phyloP scores from a whole-genome alignment of 2,329 filamentous ascomycete species.

The Pestalotiopsis sp. region DNA sequence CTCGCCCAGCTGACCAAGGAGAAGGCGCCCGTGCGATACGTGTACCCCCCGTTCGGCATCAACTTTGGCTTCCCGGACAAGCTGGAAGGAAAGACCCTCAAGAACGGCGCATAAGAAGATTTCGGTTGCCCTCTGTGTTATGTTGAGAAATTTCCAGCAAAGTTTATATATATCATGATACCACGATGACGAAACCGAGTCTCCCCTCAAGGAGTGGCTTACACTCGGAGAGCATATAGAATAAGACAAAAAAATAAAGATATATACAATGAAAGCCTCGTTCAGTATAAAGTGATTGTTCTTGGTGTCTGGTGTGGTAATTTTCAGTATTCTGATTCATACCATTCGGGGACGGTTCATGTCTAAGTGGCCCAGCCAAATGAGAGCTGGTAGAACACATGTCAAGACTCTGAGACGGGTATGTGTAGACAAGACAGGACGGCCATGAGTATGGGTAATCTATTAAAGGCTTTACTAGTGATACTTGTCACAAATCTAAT shows the following conservation, averaged over 20 bases:
- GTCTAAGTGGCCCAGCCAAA: no score
- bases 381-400: no score
- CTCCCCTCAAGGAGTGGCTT: no score
- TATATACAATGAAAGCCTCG: no score
- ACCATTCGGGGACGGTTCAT: no score
- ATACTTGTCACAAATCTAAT: conserved; percentile 2
- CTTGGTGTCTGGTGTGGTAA: no score
- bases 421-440: no score
- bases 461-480: not conserved
- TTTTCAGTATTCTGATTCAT: no score
- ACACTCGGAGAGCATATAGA: not conserved
- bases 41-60: conserved; percentile 70
- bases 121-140: not conserved
- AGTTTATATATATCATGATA: conserved; percentile 10
- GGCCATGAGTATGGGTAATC: not conserved
- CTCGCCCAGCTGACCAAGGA: conserved; percentile 56
- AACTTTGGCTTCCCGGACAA: conserved; percentile 77
- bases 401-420: no score
- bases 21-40: conserved; percentile 59
- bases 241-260: not conserved
- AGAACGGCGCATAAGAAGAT: conserved; percentile 1
- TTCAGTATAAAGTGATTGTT: no score
- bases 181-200: not conserved
- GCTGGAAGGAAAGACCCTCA: conserved; percentile 30
- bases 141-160: not conserved